Percentiles rank a stretch among this genome's conserved stretches.
These are phyloP conservation scores for Podosphaera aphanis DNA, from an alignment of 2,329 filamentous ascomycete genomes.

Conservation along the genomic window DNA sequence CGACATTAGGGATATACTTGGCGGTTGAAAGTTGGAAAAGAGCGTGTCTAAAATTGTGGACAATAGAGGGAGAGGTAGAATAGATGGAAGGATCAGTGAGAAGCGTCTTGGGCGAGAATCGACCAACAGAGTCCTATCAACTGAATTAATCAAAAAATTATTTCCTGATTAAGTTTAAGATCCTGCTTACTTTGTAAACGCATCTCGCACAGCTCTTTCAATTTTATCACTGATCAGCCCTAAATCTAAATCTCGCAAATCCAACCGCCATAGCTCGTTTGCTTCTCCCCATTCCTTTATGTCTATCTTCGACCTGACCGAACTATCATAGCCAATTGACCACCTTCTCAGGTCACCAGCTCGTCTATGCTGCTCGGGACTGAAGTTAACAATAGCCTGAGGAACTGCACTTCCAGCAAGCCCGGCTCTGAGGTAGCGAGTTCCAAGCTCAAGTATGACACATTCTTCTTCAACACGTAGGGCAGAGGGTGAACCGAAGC, in stretches of 20 bases:
- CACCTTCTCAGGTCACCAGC: conserved; percentile 63
- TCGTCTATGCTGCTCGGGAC: conserved; percentile 51
- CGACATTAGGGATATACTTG: conserved; percentile 60
- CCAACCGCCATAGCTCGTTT: conserved; percentile 55
- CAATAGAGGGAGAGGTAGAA: conserved; percentile 54
- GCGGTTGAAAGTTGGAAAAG: conserved; percentile 60
- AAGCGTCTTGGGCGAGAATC: conserved; percentile 57
- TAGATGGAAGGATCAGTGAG: conserved; percentile 52
- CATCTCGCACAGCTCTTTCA: conserved; percentile 58
- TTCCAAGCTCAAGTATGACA: conserved; percentile 61
- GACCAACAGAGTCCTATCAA: conserved; percentile 34
- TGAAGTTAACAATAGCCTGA: conserved; percentile 46
- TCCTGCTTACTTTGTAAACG: conserved; percentile 52
- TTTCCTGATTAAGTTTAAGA: conserved; percentile 11
- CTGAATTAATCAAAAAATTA: conserved; percentile 3
- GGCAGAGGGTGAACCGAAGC: conserved; percentile 34
- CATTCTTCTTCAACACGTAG: conserved; percentile 61
- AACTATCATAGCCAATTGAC: conserved; percentile 27
- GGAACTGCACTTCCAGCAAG: conserved; percentile 67
- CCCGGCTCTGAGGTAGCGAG: conserved; percentile 55
- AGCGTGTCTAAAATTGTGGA: conserved; percentile 53
- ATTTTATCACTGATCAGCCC: conserved; percentile 69
- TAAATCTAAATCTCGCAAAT: conserved; percentile 50
- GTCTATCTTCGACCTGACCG: conserved; percentile 24
- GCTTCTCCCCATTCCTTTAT: conserved; percentile 35